These are phyloP conservation scores for Lepidium sativum DNA, from an alignment of 345 rosid species.

Conservation along the genomic window DNA sequence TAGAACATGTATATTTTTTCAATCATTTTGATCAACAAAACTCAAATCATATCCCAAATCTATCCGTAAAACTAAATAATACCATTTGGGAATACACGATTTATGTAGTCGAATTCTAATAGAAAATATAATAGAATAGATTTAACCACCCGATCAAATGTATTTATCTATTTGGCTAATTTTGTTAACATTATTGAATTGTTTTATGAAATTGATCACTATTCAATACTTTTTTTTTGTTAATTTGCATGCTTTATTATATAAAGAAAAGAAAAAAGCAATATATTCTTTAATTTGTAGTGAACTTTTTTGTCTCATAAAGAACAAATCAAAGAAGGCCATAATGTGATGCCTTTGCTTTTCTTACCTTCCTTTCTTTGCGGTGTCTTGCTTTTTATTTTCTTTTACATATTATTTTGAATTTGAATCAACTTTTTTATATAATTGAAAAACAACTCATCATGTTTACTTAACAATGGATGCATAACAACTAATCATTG, in stretches of 20 bases:
- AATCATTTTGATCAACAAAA: no score
- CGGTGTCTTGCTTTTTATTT: constrained; percentile 18
- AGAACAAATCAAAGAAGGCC: constrained; percentile 21
- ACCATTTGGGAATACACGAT: no score
- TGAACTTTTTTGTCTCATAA: constrained; percentile 27
- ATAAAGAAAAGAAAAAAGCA: constrained; percentile 21
- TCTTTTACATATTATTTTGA: constrained; percentile 11
- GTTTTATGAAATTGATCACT: constrained; percentile 5
- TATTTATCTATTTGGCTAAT: neutral
- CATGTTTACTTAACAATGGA: constrained; percentile 28
- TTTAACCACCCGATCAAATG: no score
- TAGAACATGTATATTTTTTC: neutral
- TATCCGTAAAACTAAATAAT: no score
- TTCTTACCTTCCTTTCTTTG: constrained; percentile 20
- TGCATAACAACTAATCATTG: constrained; percentile 28
- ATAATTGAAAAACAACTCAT: neutral
- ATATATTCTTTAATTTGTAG: constrained; percentile 18
- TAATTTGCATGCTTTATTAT: constrained; percentile 19
- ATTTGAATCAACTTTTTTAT: constrained; percentile 12
- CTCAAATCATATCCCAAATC: no score
- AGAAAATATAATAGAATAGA: no score
- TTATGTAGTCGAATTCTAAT: no score
- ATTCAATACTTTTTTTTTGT: constrained; percentile 12
- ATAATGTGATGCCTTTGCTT: constrained; percentile 27
- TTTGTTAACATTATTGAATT: neutral